Evolutionary conservation across 108 stramenopile genomes (phyloP).

Genomic region (Skeletonema menzelii): DNA sequence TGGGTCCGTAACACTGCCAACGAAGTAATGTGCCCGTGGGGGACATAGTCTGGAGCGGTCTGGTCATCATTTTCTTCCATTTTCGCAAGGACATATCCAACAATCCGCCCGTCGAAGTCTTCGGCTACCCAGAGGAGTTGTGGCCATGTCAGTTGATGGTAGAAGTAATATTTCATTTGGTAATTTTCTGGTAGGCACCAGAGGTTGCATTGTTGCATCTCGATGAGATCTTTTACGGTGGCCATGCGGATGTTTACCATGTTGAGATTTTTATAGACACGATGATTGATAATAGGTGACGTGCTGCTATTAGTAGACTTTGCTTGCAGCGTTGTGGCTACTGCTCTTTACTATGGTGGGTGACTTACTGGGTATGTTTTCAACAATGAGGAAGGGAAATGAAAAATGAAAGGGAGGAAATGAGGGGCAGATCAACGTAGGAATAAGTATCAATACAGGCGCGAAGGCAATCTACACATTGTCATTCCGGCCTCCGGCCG

Average conservation of each 20-base stretch:
- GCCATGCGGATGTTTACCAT: conserved; percentile 93
- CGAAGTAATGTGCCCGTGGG: conserved; percentile 96
- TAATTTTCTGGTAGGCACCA: conserved; percentile 99
- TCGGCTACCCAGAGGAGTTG: conserved; percentile 98
- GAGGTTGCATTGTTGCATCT: conserved; percentile 97
- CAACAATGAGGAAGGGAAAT: too few relatives aligned
- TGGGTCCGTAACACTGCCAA: conserved; percentile 93
- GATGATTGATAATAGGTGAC: too few relatives aligned
- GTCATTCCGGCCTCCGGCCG: too few relatives aligned
- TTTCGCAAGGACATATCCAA: conserved; percentile 98
- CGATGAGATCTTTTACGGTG: conserved; percentile 89
- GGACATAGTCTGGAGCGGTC: conserved; percentile 35
- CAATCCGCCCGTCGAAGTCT: conserved; percentile 92
- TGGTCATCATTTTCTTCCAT: conserved; percentile 91
- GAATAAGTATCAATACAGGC: too few relatives aligned
- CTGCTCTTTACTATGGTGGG: too few relatives aligned
- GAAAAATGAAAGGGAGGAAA: too few relatives aligned
- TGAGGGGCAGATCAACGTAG: too few relatives aligned
- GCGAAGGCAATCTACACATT: too few relatives aligned
- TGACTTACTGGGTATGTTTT: too few relatives aligned
- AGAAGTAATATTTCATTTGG: conserved; percentile 97
- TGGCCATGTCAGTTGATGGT: conserved; percentile 97
- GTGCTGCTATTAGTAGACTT: too few relatives aligned
- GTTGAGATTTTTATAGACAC: conserved; percentile 8
- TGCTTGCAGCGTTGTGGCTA: too few relatives aligned